Conservation (phyloP, 2,329 filamentous ascomycete genomes). For the Leptosphaerulina australis region DNA sequence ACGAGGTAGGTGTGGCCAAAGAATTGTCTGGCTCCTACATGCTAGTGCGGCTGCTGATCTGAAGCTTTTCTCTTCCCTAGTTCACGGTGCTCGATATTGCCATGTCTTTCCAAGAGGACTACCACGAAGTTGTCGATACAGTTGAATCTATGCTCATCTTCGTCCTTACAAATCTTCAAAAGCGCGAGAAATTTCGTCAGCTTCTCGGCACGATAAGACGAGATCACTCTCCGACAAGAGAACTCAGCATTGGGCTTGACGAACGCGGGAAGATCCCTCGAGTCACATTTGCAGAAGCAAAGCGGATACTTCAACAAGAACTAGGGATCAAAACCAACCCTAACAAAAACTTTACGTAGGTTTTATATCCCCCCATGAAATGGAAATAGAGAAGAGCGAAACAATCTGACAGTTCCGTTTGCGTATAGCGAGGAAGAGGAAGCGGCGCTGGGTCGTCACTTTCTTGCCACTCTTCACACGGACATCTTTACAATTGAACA, state of each 20-base stretch:
- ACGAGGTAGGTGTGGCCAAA: too few species aligned
- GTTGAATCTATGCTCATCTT: background rate
- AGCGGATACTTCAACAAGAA: too few species aligned
- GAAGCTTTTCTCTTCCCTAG: background rate
- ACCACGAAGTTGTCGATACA: background rate
- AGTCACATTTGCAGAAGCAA: background rate
- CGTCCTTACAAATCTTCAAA: too few species aligned
- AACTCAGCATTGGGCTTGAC: background rate
- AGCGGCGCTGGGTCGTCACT: background rate
- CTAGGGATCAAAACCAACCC: too few species aligned
- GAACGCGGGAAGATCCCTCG: background rate
- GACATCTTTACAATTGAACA: conserved; percentile 1
- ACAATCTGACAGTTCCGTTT: too few species aligned
- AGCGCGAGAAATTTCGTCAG: too few species aligned
- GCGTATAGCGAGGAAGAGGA: background rate
- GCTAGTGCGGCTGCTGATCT: too few species aligned
- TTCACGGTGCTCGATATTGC: background rate
- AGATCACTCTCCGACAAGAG: background rate
- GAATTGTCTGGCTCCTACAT: too few species aligned
- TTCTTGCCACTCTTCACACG: background rate
- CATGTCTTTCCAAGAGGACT: background rate
- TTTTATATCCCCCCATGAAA: background rate
- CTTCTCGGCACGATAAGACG: background rate
- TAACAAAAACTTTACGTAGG: too few species aligned
- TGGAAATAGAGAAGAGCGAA: background rate